phyloP scores from a whole-genome alignment of 768 basidiomycete genomes.

The Gymnopilus dilepis region DNA sequence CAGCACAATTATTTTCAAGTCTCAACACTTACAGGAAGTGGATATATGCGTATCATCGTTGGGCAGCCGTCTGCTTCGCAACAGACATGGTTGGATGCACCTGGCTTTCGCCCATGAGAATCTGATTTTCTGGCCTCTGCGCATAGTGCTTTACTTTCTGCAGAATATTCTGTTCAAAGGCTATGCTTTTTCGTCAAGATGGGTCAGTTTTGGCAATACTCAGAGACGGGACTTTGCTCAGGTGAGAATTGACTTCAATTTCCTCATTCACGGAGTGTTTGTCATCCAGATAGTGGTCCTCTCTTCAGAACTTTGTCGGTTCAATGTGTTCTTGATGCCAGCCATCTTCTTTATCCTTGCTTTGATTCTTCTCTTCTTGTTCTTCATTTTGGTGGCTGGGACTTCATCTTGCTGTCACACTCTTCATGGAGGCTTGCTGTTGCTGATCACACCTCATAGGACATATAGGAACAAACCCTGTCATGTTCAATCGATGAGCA shows the following conservation, averaged over 20 bases:
- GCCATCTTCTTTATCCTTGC: not conserved
- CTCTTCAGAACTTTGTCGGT: not conserved
- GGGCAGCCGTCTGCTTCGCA: no score
- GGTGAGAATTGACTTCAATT: not conserved
- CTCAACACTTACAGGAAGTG: not conserved
- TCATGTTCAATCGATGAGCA: slow-evolving; percentile 8
- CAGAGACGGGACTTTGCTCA: not conserved
- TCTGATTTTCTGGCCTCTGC: no score
- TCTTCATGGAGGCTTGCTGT: slow-evolving; percentile 2
- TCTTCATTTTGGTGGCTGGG: no score
- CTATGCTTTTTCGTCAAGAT: not conserved
- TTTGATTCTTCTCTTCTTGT: no score
- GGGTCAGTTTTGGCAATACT: not conserved
- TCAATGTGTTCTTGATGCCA: not conserved
- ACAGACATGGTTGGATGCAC: no score
- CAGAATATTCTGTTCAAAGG: not conserved
- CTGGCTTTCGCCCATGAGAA: no score
- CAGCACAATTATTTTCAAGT: not conserved
- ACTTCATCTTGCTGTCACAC: not conserved
- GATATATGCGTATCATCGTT: no score
- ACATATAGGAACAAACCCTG: not conserved
- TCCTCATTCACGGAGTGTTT: not conserved
- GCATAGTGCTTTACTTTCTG: not conserved
- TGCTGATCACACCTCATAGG: not conserved
- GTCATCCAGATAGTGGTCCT: not conserved